Base-by-base conservation (phyloP, 2,329 filamentous ascomycete genomes). In the Neurospora sp. region DNA sequence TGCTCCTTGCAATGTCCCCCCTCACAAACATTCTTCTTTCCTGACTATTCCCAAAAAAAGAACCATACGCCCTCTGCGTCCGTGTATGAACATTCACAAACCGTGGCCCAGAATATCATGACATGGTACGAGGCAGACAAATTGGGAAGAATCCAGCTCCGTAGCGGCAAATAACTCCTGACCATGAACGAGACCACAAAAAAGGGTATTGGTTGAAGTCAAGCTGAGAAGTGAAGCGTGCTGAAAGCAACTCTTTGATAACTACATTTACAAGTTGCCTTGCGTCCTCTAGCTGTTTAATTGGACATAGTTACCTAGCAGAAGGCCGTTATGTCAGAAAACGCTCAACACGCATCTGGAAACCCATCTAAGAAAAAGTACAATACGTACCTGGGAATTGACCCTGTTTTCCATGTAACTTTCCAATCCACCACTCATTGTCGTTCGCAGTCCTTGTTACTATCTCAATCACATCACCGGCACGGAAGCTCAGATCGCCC, bases 401-500 rank as follows among this genome's bases (percentile, higher is more conserved):
- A 36, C 96, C 96, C 77, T 92, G 84, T 81, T 90, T 91, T 67
- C 91, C 93, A 71, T 91, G 85, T 69, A 97, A 78, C 78, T 88
- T 92, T 43, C 96, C 96, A 8, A 86, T 90, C 96, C 96, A 99
- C 96, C 96, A 99, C 80, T 99, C 96, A 75, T 99, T 98, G 68
- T 92, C 90, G 76, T 97, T 97, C 72, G 87, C 85, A n/a, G 93
- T 97, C 74, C 92, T 87, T 71, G 85, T 86, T 2, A 96, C 79
- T 75, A 99, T 94, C 79, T 98, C 94, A 76, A 99, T 98, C 4
- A 91, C 82, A 72, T 99, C 96, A 5, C 95, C 94, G 0, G 92
- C 89, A 19, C 86, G 87, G 82, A 99, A 99, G 76, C 92, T 97
- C 72, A 99, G 83, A 78, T 99, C 96, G 3, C 94, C 94, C 73